Base-by-base conservation (phyloP, 257 asterid genomes). In the Leonotis leonurus region DNA sequence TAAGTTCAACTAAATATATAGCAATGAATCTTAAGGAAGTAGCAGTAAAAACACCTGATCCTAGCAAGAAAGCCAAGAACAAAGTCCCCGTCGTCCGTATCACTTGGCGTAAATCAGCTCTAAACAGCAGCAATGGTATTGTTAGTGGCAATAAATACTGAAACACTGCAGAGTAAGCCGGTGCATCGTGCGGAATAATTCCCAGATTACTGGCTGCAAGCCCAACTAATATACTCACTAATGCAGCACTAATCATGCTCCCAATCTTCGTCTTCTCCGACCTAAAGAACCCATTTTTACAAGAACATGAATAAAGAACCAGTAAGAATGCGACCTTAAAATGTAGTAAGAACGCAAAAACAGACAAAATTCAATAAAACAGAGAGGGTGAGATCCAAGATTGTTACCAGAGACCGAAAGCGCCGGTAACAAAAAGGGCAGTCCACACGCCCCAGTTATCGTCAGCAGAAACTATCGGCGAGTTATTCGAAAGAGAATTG, bases 231-330 rank as follows among this genome's bases (percentile, higher is more conserved):
- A 86, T 75, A 82, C 94, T 82, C 62, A 84, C 89, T 52, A 89
- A 48, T 62, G 97, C 97, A 54, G 84, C 95, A 75, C 95, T 79
- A 73, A 86, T 76, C 87, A 79, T 89, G 75, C 95, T 78, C 70
- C 95, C 97, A 44, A 89, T 81, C 75, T 81, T 79, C 18, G 89
- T 86, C 87, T 85, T 89, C 83, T 86, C 97, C 53, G 88, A 79
- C 97, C 95, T 89, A 56, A 63, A 50, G 22, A 54, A 40, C 25
- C 62, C 60, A 32, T 46, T 54, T 43, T 40, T 24, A 20, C 53
- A 65, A 46, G 7, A 17, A 53, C 21, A 16, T 24, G 8, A 44
- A 20, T 5, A 56, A 25, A 43, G 7, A 30, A 17, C 16, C 35
- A 26, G 58, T 16, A 45, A 17, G 40, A 56, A 25, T n/a, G 36